A percentile compares a stretch with the other conserved stretches of the same genome.
Conservation (phyloP, 768 basidiomycete species). For the Tylopilus balloui region DNA sequence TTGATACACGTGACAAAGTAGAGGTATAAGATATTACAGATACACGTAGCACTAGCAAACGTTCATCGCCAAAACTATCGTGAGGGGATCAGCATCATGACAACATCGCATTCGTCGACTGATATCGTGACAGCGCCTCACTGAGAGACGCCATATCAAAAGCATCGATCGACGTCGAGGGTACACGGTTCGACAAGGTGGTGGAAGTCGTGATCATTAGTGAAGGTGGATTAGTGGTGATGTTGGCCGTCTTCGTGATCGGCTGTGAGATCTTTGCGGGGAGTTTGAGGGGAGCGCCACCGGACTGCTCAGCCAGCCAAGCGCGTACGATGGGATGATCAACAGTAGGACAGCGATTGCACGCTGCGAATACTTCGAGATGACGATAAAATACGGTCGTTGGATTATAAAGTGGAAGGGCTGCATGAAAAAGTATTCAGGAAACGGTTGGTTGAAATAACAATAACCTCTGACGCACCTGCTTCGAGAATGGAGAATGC, state of each 20-base stretch:
- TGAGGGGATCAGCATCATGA: slow-evolving; percentile 7
- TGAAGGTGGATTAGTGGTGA: slow-evolving; percentile 6
- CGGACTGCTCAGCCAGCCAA: slow-evolving; percentile 34
- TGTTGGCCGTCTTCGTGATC: slow-evolving; percentile 1
- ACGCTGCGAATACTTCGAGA: slow-evolving; percentile 44
- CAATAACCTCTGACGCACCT: slow-evolving; percentile 29
- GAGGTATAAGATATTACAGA: slow-evolving; percentile 8
- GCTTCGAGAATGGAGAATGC: slow-evolving; percentile 41
- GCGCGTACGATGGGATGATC: slow-evolving; percentile 38
- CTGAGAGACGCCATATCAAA: slow-evolving; percentile 25
- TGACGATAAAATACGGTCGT: slow-evolving; percentile 44
- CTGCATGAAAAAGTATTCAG: slow-evolving; percentile 24
- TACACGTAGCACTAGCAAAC: slow-evolving; percentile 4
- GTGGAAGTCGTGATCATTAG: slow-evolving; percentile 12
- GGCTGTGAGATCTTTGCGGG: slow-evolving; percentile 14
- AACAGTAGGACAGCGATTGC: slow-evolving; percentile 36
- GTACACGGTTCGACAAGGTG: slow-evolving; percentile 1
- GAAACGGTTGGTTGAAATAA: neutral
- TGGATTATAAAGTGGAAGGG: slow-evolving; percentile 51
- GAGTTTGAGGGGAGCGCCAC: slow-evolving; percentile 11
- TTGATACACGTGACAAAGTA: slow-evolving; percentile 11
- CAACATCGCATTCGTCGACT: slow-evolving; percentile 7
- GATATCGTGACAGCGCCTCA: slow-evolving; percentile 28
- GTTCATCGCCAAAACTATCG: slow-evolving; percentile 5
- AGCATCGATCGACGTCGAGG: slow-evolving; percentile 10